These are phyloP conservation scores for Coniosporium tulheliwenetii DNA, from an alignment of 2,329 filamentous ascomycete genomes.

Conservation along the genomic window DNA sequence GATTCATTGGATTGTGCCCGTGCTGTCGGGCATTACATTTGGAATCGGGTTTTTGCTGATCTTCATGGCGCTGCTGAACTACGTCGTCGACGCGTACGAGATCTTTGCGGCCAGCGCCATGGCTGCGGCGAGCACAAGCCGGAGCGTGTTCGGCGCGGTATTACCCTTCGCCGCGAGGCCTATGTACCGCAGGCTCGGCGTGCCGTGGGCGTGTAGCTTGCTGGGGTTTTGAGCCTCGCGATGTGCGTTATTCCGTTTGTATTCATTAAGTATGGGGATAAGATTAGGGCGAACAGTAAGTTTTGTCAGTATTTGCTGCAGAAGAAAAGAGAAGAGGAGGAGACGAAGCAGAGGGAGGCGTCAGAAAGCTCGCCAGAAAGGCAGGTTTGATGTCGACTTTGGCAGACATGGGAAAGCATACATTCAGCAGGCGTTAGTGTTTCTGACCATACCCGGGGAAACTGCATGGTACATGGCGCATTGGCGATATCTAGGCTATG, in stretches of 20 bases:
- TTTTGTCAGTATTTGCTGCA: constrained; percentile 47
- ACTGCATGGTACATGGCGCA: no score
- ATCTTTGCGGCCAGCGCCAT: constrained; percentile 62
- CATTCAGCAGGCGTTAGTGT: no score
- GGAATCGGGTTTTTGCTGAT: constrained; percentile 31
- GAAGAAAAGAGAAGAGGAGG: constrained; percentile 22
- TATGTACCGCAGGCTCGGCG: constrained; percentile 53
- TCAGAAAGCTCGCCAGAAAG: no score
- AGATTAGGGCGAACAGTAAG: constrained; percentile 39
- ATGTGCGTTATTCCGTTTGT: constrained; percentile 42
- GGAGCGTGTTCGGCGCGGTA: constrained; percentile 60
- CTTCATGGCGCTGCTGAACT: constrained; percentile 42
- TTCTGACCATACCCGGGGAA: no score
- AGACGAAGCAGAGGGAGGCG: constrained; percentile 6
- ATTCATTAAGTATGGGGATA: constrained; percentile 38
- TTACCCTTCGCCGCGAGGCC: constrained; percentile 30
- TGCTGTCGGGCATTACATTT: constrained; percentile 24
- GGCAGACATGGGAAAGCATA: no score
- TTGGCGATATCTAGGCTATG: no score
- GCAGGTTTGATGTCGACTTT: no score
- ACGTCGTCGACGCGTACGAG: constrained; percentile 51
- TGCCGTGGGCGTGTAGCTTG: constrained; percentile 47
- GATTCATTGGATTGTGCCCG: constrained; percentile 28
- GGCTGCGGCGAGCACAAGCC: constrained; percentile 68
- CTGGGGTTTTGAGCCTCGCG: constrained; percentile 32